These are phyloP conservation scores for Simmondsia chinensis DNA, from an alignment of 148 eudicot genomes.

Conservation along the genomic window DNA sequence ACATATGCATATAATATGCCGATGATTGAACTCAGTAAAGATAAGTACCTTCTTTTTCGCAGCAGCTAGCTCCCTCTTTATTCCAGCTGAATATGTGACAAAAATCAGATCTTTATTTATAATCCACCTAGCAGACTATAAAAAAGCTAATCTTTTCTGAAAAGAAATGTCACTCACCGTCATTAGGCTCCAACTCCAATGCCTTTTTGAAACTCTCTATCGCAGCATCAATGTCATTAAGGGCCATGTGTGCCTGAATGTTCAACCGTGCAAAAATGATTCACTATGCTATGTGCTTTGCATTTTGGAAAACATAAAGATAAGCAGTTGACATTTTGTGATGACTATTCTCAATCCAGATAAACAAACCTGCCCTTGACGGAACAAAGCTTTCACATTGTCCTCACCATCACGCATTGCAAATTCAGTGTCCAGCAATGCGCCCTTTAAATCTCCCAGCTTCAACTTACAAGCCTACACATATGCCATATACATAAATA, in stretches of 20 bases:
- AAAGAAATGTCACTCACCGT: conserved; percentile 36
- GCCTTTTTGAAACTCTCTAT: conserved; percentile 76
- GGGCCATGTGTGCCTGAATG: conserved; percentile 72
- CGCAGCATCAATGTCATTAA: conserved; percentile 85
- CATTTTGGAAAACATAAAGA: background rate
- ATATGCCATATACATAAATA: conserved; percentile 1
- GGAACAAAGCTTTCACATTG: conserved; percentile 77
- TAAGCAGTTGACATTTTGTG: no score
- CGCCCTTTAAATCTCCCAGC: conserved; percentile 73
- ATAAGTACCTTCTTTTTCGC: conserved; percentile 62
- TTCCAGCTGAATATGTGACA: conserved; percentile 50
- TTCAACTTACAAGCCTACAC: conserved; percentile 75
- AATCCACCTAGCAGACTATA: no score
- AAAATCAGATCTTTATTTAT: no score
- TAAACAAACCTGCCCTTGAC: conserved; percentile 87
- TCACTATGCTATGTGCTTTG: background rate
- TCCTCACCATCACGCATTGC: conserved; percentile 82
- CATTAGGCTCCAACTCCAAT: conserved; percentile 72
- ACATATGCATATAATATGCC: background rate
- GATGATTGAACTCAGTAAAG: background rate
- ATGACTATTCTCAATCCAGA: no score
- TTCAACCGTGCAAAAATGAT: background rate
- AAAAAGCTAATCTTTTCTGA: background rate
- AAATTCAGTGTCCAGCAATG: conserved; percentile 70
- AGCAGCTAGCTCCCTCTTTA: conserved; percentile 59